Evolutionary conservation across 805 yeast genomes (phyloP).

Genomic region (Metschnikowia similis): DNA sequence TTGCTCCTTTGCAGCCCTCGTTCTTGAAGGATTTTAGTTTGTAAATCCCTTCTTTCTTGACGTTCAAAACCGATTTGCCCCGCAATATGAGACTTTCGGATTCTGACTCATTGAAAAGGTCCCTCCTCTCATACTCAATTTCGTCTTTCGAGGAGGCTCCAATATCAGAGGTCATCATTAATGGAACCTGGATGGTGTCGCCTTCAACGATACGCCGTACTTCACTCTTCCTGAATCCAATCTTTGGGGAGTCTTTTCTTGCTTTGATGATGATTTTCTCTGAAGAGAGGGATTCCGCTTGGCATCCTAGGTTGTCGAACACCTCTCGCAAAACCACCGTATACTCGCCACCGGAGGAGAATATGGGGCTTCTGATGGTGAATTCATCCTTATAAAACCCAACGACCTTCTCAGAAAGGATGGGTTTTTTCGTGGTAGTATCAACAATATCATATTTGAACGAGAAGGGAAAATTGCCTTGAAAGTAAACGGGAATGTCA

Average conservation of each 20-base stretch:
- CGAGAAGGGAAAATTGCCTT: slow-evolving; percentile 78
- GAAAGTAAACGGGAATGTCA: slow-evolving; percentile 52
- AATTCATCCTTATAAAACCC: slow-evolving; percentile 23
- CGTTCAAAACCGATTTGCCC: slow-evolving; percentile 19
- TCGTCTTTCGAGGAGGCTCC: slow-evolving; percentile 27
- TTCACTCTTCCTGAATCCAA: slow-evolving; percentile 26
- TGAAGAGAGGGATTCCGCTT: slow-evolving; percentile 59
- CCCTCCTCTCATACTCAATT: slow-evolving; percentile 28
- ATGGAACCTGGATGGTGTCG: slow-evolving; percentile 52
- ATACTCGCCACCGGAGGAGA: slow-evolving; percentile 70
- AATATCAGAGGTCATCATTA: slow-evolving; percentile 31
- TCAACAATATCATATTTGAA: slow-evolving; percentile 67
- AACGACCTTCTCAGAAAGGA: slow-evolving; percentile 29
- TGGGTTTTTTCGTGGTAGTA: slow-evolving; percentile 20
- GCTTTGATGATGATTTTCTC: slow-evolving; percentile 62
- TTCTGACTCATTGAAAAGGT: slow-evolving; percentile 17
- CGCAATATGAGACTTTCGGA: slow-evolving; percentile 5
- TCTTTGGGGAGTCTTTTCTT: slow-evolving; percentile 61
- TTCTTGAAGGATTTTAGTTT: slow-evolving; percentile 35
- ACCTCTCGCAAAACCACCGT: slow-evolving; percentile 59
- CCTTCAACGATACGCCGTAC: slow-evolving; percentile 56
- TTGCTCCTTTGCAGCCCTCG: slow-evolving; percentile 44
- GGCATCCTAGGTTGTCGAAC: slow-evolving; percentile 74
- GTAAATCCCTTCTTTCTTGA: slow-evolving; percentile 42
- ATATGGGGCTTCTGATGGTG: slow-evolving; percentile 49